Percentiles rank a stretch among this genome's conserved stretches.
Conservation (phyloP, 495 filamentous ascomycete species). For the Talaromyces liani region DNA sequence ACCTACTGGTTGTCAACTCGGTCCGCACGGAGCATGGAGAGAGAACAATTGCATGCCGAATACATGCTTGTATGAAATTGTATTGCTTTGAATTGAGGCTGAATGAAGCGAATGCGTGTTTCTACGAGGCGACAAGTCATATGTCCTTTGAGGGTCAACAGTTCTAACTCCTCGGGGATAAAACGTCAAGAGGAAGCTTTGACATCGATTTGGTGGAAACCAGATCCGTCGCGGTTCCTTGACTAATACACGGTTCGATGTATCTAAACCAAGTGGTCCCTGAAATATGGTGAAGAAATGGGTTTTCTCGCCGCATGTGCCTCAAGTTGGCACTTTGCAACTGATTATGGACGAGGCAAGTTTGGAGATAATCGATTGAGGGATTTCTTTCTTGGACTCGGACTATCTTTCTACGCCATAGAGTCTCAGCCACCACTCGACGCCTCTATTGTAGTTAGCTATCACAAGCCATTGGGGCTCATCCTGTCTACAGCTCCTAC, state of each 20-base stretch:
- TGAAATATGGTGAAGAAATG: not conserved
- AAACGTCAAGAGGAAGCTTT: not conserved
- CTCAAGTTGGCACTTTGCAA: not conserved
- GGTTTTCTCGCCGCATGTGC: not conserved
- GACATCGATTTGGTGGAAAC: not conserved
- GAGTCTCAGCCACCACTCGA: not conserved
- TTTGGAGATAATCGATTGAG: not conserved
- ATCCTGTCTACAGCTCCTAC: not conserved
- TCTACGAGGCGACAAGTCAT: not conserved
- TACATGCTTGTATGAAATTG: not conserved
- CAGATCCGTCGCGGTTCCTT: no score
- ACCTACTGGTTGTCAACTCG: not conserved
- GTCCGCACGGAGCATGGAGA: not conserved
- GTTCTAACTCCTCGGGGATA: not conserved
- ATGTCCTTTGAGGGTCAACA: not conserved
- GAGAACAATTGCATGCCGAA: not conserved
- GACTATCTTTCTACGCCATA: not conserved
- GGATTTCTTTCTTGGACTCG: not conserved
- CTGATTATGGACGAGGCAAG: not conserved
- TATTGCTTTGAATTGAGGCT: not conserved
- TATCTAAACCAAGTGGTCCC: not conserved
- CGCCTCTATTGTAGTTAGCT: not conserved
- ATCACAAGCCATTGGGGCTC: not conserved
- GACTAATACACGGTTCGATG: no score
- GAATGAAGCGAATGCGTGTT: not conserved